These are phyloP conservation scores for Rubia balearica DNA, from an alignment of 305 asterid species.

Conservation along the genomic window DNA sequence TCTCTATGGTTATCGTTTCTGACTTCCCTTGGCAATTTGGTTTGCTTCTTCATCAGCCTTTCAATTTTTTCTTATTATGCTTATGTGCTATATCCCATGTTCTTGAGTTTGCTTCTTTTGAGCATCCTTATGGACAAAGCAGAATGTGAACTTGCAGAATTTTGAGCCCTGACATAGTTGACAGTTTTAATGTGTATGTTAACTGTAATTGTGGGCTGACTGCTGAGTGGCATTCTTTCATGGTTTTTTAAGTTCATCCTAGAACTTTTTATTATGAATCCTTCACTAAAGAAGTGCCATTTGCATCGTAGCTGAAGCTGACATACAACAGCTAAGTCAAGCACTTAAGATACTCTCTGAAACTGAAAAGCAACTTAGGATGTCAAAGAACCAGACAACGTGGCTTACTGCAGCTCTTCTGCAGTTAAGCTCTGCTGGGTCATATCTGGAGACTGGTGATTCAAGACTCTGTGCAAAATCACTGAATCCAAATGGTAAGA, in stretches of 20 bases:
- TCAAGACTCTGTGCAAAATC: slow-evolving; percentile 40
- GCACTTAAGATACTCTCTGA: slow-evolving; percentile 73
- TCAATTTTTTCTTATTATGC: neutral
- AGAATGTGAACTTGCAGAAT: neutral
- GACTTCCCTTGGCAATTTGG: neutral
- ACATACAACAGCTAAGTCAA: slow-evolving; percentile 55
- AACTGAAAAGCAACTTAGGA: slow-evolving; percentile 70
- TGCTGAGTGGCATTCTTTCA: neutral
- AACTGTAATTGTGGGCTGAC: neutral
- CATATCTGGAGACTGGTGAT: slow-evolving; percentile 35
- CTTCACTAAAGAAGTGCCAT: slow-evolving; percentile 13
- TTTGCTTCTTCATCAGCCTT: slow-evolving; percentile 2
- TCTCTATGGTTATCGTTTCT: neutral
- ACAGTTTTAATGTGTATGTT: neutral
- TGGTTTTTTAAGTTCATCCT: neutral
- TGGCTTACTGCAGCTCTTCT: slow-evolving; percentile 90
- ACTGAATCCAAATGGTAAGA: slow-evolving; percentile 51
- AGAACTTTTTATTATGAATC: neutral
- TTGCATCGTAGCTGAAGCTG: slow-evolving; percentile 52
- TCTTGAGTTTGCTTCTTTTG: neutral
- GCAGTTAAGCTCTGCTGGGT: slow-evolving; percentile 51
- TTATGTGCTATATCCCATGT: neutral
- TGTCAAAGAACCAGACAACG: slow-evolving; percentile 67
- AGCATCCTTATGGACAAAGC: neutral
- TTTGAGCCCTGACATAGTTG: neutral